Evolutionary conservation across 805 yeast species (phyloP).

Genomic region (Lipomyces oligophaga): DNA sequence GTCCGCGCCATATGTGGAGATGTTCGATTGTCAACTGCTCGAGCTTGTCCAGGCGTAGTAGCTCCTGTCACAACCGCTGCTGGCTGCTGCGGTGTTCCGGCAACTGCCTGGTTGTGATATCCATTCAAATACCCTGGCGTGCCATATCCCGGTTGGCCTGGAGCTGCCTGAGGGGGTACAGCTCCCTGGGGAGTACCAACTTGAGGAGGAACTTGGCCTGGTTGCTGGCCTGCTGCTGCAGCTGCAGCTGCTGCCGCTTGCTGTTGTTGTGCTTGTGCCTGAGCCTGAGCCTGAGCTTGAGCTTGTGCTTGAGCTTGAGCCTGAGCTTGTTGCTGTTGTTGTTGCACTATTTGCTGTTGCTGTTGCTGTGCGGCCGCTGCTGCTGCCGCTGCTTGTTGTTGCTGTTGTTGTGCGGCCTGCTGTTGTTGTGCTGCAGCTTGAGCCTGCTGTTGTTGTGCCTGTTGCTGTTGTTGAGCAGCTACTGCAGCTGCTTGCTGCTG

Average conservation of each 20-base stretch:
- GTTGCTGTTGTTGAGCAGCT: conserved; percentile 11
- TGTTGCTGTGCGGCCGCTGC: conserved; percentile 29
- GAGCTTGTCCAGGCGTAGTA: conserved; percentile 18
- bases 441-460: conserved; percentile 13
- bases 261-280: neutral
- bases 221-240: neutral
- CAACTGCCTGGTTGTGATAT: conserved; percentile 26
- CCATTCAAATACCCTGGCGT: conserved; percentile 23
- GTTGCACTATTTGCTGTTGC: conserved; percentile 27
- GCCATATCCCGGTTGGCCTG: conserved; percentile 27
- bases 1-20: conserved; percentile 26
- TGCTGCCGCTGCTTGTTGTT: conserved; percentile 29
- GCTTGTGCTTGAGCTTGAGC: conserved; percentile 19
- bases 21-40: conserved; percentile 16
- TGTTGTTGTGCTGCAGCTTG: neutral
- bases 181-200: neutral
- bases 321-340: conserved; percentile 25
- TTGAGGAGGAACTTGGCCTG: neutral
- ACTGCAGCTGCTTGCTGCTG: conserved; percentile 20
- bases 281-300: conserved; percentile 20
- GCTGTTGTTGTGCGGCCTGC: conserved; percentile 29
- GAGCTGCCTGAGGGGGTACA: conserved; percentile 5
- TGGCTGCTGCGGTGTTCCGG: conserved; percentile 20
- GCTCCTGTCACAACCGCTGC: conserved; percentile 22
- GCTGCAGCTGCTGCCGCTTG: neutral